Evolutionary conservation across 257 asterid genomes (phyloP), one percentile per base, ranked within the genome.

Genomic region (Gentiana dahurica): DNA sequence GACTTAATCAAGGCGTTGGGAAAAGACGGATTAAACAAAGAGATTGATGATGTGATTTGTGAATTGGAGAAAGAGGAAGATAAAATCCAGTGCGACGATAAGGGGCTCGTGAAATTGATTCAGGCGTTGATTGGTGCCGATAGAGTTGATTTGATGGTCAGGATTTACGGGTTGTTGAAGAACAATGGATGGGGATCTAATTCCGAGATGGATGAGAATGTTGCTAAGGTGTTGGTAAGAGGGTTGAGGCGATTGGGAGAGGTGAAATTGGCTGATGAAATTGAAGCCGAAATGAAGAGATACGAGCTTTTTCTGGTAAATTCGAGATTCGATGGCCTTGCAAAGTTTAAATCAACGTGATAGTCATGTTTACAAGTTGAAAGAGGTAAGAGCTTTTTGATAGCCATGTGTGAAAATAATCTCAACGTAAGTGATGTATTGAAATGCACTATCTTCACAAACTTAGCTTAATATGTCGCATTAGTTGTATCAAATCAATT

Each of bases 171-270:
- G 63, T 46, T 87, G 89, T 77, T 91, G 85, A 87, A 69, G 78
- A 76, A 57, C 70, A 60, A 58, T 45, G 88, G 91, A 24, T 51
- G 75, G 83, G 83, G 85, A 38, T 62, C 78, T 54, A 61, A 51
- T 8, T 61, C 59, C 36, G 77, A 68, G 38, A 63, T 83, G 68
- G 95, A 87, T 47, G 96, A 85, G 64, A 78, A 83, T 64, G 57
- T 85, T 69, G 96, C 84, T 49, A 74, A 75, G 74, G 85, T 81
- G 64, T 73, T 91, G 81, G 78, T 85, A 35, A 82, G 60, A 59
- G 98, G 89, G 36, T 71, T 91, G 73, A 76, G 84, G 79, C 73
- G 76, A 53, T 71, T 87, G 51, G 98, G 96, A 15, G 90, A 79
- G 72, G 85, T 36, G 13, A 36, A 55, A 5, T 67, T 82, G 74